Evolutionary conservation across 148 eudicot genomes (phyloP), one percentile per base, ranked within the genome.

Genomic region (Polygonum aviculare): DNA sequence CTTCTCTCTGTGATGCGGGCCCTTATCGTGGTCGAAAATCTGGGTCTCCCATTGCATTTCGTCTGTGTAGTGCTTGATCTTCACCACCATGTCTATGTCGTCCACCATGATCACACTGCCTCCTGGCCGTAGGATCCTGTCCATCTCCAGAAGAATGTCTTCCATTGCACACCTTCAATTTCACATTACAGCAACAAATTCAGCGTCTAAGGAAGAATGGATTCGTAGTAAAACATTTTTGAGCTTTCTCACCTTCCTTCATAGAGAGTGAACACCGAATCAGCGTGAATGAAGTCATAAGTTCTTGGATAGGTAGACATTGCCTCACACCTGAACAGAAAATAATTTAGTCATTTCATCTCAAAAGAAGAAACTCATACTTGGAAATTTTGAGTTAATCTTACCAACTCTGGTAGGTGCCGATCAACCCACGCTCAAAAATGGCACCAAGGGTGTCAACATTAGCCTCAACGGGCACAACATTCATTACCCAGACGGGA

Each of bases 271-370:
- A 94, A 92, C 5, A 94, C 59, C 1, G 87, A 82, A 76, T 90
- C 88, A 1, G 93, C 97, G 45, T 94, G 96, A 65, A 94, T 87
- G 77, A 92, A 84, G 74, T 94, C 97, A 10, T 94, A 92, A 0
- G 95, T 94, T 81, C 97, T 89, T 33, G 98, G 98, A 73, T 94
- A 92, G 22, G 98, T 94, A 33, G 98, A 94, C 93, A 94, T 85
- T 16, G 98, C 98, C 74, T 94, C 98, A 31, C 97, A 92, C 98
- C 98, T 94, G 45, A 2, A 2, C 12, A 75, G 10, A 7, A 6
- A 33, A 26, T 4, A 0, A 5, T 18, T 10, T 1, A 74, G 22
- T 9, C 48, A 38, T 5, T 49, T 22, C n/a, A 2, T 14, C 35
- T 40, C 7, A 50, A 19, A 57, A 57, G 22, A 6, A 22, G 22